A percentile compares a stretch with the other conserved stretches of the same genome.
Conservation (phyloP, 2,329 filamentous ascomycete species). For the Aspergillus caelatus region DNA sequence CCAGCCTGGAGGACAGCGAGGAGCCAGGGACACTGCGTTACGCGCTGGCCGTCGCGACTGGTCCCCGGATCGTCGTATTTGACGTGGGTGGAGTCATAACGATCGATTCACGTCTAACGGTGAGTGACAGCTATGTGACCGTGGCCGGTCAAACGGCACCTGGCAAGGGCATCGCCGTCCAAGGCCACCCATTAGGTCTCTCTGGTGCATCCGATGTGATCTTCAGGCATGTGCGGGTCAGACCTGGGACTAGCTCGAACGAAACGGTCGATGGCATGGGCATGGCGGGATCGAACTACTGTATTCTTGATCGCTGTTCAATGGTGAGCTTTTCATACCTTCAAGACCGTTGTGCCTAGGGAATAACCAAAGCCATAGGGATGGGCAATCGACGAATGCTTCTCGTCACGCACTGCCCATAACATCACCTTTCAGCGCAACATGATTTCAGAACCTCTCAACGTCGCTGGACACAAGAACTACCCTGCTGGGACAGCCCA, state of each 20-base stretch:
- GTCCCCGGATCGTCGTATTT: slow-evolving; percentile 12
- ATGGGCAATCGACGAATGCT: slow-evolving; percentile 15
- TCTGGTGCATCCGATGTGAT: slow-evolving; percentile 15
- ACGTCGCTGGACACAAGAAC: slow-evolving; percentile 15
- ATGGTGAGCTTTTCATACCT: neutral
- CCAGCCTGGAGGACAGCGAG: slow-evolving; percentile 13
- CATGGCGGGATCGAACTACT: slow-evolving; percentile 14
- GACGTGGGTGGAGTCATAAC: slow-evolving; percentile 14
- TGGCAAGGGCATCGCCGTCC: slow-evolving; percentile 14
- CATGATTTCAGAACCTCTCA: slow-evolving; percentile 16
- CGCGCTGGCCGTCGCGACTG: slow-evolving; percentile 8
- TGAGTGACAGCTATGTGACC: slow-evolving; percentile 10
- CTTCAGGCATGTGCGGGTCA: slow-evolving; percentile 10
- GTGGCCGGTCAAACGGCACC: slow-evolving; percentile 15
- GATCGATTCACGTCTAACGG: slow-evolving; percentile 4
- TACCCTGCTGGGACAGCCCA: slow-evolving; percentile 13
- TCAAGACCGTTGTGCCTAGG: rapidly evolving
- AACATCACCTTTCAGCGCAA: slow-evolving; percentile 18
- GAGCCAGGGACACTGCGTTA: slow-evolving; percentile 7
- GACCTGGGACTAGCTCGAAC: slow-evolving; percentile 5
- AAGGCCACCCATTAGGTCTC: slow-evolving; percentile 12
- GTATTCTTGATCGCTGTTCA: slow-evolving; percentile 13
- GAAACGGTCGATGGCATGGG: slow-evolving; percentile 16
- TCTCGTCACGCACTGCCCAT: slow-evolving; percentile 10
- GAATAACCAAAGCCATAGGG: neutral